Base-by-base conservation (phyloP, 2,329 filamentous ascomycete genomes). In the Colletotrichum spaethianum region DNA sequence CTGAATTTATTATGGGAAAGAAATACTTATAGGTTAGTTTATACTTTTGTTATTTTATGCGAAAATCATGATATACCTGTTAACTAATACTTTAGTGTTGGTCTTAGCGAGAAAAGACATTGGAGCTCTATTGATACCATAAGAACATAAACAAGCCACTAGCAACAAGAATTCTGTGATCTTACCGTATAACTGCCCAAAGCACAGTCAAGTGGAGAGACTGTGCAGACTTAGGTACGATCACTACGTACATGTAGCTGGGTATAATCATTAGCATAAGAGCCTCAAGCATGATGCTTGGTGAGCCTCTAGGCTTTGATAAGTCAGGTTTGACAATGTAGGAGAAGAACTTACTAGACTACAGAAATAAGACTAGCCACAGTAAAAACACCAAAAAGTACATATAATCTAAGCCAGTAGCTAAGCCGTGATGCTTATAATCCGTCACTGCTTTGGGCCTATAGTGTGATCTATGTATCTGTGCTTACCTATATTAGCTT, bases 21-120 rank as follows among this genome's bases (percentile, higher is more conserved):
- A 20, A 59, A 59, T 59, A 57, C 11, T 23, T 9, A 59, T 42
- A 36, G 23, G 36, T 63, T 33, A 55, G 36, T 33, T 44, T 36
- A 63, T 55, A 63, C 46, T 63, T 44, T 63, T 40, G 31, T 63
- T 38, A 44, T 63, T 31, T 63, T 52, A 52, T 31, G 60, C 60
- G 50, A 65, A 44, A 57, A 50, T 65, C 28, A 48, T 59, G 40
- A 57, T 28, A 66, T 66, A 66, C 74, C 74, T 76, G 59, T 84
- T 83, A n/a, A 79, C 78, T 2, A 80, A 77, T 3, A 79, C 74
- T 18, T 81, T 82, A 11, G 77, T 78, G 66, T 83, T 79, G 0
- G 82, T 82, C 9, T 74, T 77, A 0, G 80, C 79, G 52, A 84
- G 79, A 72, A 82, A 82, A 59, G 52, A 66, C 42, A 66, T 48